phyloP scores from a whole-genome alignment of 768 basidiomycete genomes.

The Suillus plorans region DNA sequence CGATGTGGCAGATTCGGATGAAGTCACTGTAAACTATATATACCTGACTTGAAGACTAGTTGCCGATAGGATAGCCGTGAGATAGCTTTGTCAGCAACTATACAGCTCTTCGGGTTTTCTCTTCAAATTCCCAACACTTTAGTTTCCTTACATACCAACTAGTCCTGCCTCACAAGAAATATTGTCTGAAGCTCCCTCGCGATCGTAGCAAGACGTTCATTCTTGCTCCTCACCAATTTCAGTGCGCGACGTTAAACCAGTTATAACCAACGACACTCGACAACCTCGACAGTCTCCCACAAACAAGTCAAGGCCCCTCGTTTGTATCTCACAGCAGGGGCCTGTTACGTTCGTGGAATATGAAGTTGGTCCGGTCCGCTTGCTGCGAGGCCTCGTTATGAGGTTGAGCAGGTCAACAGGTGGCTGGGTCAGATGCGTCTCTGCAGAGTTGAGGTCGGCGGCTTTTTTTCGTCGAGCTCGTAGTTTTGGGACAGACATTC shows the following conservation, averaged over 20 bases:
- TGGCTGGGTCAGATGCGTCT: constrained; percentile 44
- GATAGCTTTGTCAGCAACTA: constrained; percentile 25
- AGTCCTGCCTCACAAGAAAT: neutral
- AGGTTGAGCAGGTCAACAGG: constrained; percentile 44
- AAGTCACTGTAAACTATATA: neutral
- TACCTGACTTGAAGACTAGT: no score
- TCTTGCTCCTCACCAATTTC: neutral
- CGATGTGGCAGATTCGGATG: neutral
- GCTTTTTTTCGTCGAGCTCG: constrained; percentile 41
- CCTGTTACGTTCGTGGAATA: constrained; percentile 80
- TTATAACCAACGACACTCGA: neutral
- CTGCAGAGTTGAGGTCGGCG: constrained; percentile 62
- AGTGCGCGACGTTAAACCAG: no score
- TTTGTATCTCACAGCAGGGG: constrained; percentile 44
- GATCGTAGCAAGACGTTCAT: neutral
- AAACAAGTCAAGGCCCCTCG: constrained; percentile 67
- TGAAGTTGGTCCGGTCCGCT: constrained; percentile 36
- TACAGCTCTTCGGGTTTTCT: constrained; percentile 11
- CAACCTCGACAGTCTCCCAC: constrained; percentile 21
- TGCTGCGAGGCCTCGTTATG: constrained; percentile 61
- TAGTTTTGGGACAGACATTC: constrained; percentile 69
- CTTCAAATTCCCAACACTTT: neutral
- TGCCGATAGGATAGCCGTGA: constrained; percentile 6
- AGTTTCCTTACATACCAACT: neutral
- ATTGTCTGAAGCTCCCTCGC: neutral